Percentiles rank a stretch among this genome's conserved stretches.
Evolutionary conservation across 2,329 filamentous ascomycete genomes (phyloP).

Genomic region (Penicillium verrucosum): DNA sequence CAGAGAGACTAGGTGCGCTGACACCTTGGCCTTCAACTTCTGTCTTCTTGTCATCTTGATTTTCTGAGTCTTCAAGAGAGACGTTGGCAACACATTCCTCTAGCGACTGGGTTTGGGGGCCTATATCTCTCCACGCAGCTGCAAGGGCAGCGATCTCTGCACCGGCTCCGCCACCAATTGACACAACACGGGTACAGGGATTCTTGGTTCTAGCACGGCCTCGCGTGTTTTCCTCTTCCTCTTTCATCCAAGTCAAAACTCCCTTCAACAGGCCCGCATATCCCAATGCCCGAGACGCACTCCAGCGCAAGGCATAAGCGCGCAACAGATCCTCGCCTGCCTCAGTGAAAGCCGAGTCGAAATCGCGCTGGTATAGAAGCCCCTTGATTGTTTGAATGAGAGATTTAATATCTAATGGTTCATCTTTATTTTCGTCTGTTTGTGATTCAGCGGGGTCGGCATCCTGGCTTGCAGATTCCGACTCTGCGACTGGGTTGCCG

Average conservation of each 20-base stretch:
- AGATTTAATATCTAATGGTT: slow-evolving; percentile 40
- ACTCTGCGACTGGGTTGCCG: slow-evolving; percentile 22
- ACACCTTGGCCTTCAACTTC: not conserved
- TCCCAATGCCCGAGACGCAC: slow-evolving; percentile 76
- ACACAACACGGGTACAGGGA: slow-evolving; percentile 44
- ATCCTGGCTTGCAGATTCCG: not conserved
- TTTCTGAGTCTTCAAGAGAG: slow-evolving; percentile 15
- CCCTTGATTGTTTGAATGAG: slow-evolving; percentile 79
- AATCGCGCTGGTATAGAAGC: slow-evolving; percentile 82
- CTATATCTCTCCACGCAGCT: slow-evolving; percentile 48
- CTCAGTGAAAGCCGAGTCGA: slow-evolving; percentile 67
- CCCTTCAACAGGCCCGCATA: slow-evolving; percentile 63
- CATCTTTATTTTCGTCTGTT: slow-evolving; percentile 4
- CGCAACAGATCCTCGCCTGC: slow-evolving; percentile 66
- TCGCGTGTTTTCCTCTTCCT: not conserved
- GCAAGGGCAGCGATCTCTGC: slow-evolving; percentile 65
- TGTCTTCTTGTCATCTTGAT: not conserved
- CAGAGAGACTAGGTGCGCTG: slow-evolving; percentile 29
- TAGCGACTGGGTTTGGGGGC: slow-evolving; percentile 11
- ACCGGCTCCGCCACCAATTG: slow-evolving; percentile 63
- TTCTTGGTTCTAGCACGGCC: not conserved
- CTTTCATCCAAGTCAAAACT: slow-evolving; percentile 28
- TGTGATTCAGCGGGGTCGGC: slow-evolving; percentile 1
- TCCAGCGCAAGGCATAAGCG: slow-evolving; percentile 88
- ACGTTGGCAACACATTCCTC: slow-evolving; percentile 14